Conservation (phyloP, 1,284 basidiomycete species). For the Hortiboletus rubellus region DNA sequence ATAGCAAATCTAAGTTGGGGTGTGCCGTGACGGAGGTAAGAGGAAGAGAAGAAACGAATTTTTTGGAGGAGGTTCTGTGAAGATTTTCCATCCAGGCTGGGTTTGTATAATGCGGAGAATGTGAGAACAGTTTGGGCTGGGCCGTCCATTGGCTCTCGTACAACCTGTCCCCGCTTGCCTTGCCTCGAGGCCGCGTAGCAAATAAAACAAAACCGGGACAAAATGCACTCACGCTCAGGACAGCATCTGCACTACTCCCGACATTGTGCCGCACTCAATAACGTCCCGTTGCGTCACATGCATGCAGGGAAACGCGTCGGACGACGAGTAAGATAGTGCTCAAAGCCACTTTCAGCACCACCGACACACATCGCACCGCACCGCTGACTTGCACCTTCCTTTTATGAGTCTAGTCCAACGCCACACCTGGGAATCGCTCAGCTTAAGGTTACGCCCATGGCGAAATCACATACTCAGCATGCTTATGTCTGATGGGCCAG, state of each 20-base stretch:
- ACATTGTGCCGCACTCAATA: not conserved
- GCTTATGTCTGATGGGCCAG: conserved; percentile 23
- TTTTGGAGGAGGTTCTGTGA: not conserved
- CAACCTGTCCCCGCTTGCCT: conserved; percentile 10
- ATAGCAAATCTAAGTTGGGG: conserved; percentile 12
- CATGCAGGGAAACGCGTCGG: not conserved
- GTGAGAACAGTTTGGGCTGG: not conserved
- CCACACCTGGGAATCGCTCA: conserved; percentile 6
- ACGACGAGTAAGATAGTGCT: not conserved
- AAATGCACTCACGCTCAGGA: conserved; percentile 1
- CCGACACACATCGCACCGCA: conserved; percentile 2
- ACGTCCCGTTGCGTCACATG: not conserved
- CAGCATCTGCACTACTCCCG: conserved; percentile 2
- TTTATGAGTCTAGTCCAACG: conserved; percentile 14
- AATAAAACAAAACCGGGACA: conserved; percentile 13
- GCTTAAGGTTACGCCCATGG: conserved; percentile 18
- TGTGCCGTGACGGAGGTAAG: conserved; percentile 8
- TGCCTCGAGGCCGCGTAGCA: conserved; percentile 32
- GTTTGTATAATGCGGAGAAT: conserved; percentile 30
- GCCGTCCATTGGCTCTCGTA: conserved; percentile 4
- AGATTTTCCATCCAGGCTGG: conserved; percentile 22
- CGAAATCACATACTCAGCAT: conserved; percentile 9
- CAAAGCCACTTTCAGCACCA: not conserved
- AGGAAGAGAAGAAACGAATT: conserved; percentile 5
- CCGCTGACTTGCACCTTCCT: conserved; percentile 9